Conservation (phyloP, 495 filamentous ascomycete genomes). For the Penicillium pulvis region DNA sequence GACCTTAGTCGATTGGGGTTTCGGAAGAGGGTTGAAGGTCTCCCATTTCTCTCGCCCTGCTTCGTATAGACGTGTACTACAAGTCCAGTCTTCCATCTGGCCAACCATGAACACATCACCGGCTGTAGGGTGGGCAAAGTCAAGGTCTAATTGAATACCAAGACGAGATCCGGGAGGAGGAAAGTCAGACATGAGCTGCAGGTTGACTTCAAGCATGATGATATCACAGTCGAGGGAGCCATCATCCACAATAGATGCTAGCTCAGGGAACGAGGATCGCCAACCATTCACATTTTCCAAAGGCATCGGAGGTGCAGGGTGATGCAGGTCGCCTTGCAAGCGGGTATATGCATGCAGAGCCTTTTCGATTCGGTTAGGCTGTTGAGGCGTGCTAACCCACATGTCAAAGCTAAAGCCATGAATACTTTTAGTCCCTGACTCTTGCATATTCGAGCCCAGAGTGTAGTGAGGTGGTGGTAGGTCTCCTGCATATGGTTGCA, state of each 20-base stretch:
- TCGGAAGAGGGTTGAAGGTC: constrained; percentile 38
- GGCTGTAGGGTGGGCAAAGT: constrained; percentile 41
- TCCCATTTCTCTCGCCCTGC: constrained; percentile 37
- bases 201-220: constrained; percentile 50
- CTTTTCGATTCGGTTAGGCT: constrained; percentile 44
- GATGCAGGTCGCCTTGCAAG: constrained; percentile 46
- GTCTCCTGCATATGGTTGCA: constrained; percentile 40
- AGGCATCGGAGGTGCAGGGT: constrained; percentile 40
- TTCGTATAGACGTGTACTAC: constrained; percentile 49
- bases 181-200: constrained; percentile 49
- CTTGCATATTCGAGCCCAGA: constrained; percentile 40
- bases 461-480: constrained; percentile 42
- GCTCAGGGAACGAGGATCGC: constrained; percentile 48
- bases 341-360: constrained; percentile 53
- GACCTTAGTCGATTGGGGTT: constrained; percentile 44
- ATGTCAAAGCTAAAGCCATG: constrained; percentile 53
- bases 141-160: constrained; percentile 48
- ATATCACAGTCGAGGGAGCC: constrained; percentile 47
- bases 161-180: constrained; percentile 44
- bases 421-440: constrained; percentile 34
- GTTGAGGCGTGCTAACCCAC: constrained; percentile 49
- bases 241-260: constrained; percentile 42
- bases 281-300: constrained; percentile 48
- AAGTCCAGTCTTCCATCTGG: constrained; percentile 51
- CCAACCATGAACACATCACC: constrained; percentile 39